These are phyloP conservation scores for Krasilnikovozyma curviuscula DNA, from an alignment of 768 basidiomycete species.

Conservation along the genomic window DNA sequence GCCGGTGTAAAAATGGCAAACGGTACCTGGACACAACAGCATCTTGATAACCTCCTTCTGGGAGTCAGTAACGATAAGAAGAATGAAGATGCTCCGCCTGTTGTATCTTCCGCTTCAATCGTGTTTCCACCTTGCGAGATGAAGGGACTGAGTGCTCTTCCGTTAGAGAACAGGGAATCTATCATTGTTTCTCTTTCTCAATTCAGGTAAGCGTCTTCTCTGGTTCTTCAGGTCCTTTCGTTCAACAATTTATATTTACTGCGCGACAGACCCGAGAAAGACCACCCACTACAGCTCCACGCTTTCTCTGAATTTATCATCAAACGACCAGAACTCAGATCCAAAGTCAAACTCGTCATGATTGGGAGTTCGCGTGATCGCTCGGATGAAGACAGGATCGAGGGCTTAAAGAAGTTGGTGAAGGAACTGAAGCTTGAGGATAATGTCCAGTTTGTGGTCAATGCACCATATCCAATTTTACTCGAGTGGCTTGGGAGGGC, in stretches of 20 bases:
- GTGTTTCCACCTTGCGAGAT: slow-evolving; percentile 92
- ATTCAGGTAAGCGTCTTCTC: slow-evolving; percentile 44
- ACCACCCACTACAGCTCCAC: slow-evolving; percentile 58
- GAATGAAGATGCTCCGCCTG: neutral
- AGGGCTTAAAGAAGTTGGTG: slow-evolving; percentile 40
- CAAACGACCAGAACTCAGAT: slow-evolving; percentile 34
- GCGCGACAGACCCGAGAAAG: slow-evolving; percentile 65
- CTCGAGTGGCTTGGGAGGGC: slow-evolving; percentile 51
- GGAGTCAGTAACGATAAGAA: too few species aligned
- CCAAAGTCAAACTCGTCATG: slow-evolving; percentile 44
- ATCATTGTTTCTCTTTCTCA: slow-evolving; percentile 76
- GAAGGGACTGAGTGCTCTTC: slow-evolving; percentile 41
- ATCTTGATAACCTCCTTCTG: slow-evolving; percentile 57
- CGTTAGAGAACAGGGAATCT: slow-evolving; percentile 36
- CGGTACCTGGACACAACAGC: slow-evolving; percentile 80
- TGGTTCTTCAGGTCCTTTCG: neutral
- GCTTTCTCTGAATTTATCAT: slow-evolving; percentile 45
- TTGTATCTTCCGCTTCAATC: too few species aligned
- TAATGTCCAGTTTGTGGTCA: slow-evolving; percentile 58
- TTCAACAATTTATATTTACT: neutral
- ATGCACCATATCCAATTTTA: slow-evolving; percentile 56
- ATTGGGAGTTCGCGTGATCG: slow-evolving; percentile 71
- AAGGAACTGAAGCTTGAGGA: slow-evolving; percentile 39
- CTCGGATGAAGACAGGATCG: slow-evolving; percentile 51
- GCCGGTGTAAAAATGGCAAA: slow-evolving; percentile 64